Evolutionary conservation across 768 basidiomycete genomes (phyloP), one percentile per base, ranked within the genome.

Genomic region (Peribolospora baueri): DNA sequence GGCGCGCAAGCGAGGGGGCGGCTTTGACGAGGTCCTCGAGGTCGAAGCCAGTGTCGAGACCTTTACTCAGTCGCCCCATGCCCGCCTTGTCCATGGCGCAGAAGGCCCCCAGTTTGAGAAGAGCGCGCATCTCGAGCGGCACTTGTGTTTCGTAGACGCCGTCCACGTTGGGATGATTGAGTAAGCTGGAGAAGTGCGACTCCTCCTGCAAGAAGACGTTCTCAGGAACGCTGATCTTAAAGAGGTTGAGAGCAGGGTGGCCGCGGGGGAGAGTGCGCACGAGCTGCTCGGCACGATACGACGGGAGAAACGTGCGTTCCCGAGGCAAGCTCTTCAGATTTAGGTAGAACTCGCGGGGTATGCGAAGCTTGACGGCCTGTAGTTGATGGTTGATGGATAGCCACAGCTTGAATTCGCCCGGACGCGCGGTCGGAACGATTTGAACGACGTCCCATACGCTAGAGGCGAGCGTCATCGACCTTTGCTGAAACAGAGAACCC

Each of bases 111-210:
- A 97, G 71, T 55, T 75, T 79, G 13, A 97, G 70, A 37, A 97
- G 64, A 4, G 79, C 84, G 42, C 91, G 82, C 54, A 83, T 73
- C 50, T 80, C 70, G 13, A 91, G 74, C 6, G 93, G 85, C 11
- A 87, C 85, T 75, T 97, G 88, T 14, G 81, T 73, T 68, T 98
- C 93, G 62, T 81, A 98, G 3, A 93, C 82, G 1, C 86, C 87
- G 61, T 95, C 87, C 7, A 95, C 85, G 63, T 84, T 86, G 0
- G 90, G 84, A 62, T 90, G 84, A 63, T 93, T 93, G 56, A 78
- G 84, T 51, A 97, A 72, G 64, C 88, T 81, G 13, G 86, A 80
- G 64, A 97, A 95, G 65, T 93, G 85, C 55, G 85, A 81, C 61
- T 85, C 81, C 40, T 81, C 83, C 40, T 82, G 77, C 40, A 81